These are phyloP conservation scores for Acacia concinna DNA, from an alignment of 331 rosid species.

Conservation along the genomic window DNA sequence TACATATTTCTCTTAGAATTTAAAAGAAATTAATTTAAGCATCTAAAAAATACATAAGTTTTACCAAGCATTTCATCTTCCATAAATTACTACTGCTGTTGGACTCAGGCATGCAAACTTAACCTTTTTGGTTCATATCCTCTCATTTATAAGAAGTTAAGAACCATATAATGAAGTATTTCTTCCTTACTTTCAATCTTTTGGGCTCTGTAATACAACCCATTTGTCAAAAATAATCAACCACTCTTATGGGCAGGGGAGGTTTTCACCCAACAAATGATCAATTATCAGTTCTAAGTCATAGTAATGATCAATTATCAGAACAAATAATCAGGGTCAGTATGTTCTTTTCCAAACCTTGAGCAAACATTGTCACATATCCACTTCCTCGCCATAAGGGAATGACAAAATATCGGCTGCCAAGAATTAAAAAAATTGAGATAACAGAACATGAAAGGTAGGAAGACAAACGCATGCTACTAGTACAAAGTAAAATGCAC, in stretches of 20 bases:
- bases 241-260: background rate
- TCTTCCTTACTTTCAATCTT: background rate
- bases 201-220: background rate
- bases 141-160: background rate
- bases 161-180: constrained; percentile 5
- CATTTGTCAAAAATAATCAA: background rate
- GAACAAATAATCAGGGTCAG: constrained; percentile 27
- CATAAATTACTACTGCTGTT: background rate
- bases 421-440: constrained; percentile 11
- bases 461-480: background rate
- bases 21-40: background rate
- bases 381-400: constrained; percentile 95
- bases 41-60: background rate
- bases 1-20: background rate
- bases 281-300: constrained; percentile 6
- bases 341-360: constrained; percentile 54
- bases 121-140: background rate
- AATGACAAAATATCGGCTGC: constrained; percentile 87
- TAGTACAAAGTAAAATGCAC: constrained; percentile 16
- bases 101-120: background rate
- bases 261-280: background rate
- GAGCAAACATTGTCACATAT: constrained; percentile 81
- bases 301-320: background rate
- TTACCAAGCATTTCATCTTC: background rate
- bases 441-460: constrained; percentile 26